phyloP scores from a whole-genome alignment of 1,284 basidiomycete genomes.

The Tylopilus microsporus region DNA sequence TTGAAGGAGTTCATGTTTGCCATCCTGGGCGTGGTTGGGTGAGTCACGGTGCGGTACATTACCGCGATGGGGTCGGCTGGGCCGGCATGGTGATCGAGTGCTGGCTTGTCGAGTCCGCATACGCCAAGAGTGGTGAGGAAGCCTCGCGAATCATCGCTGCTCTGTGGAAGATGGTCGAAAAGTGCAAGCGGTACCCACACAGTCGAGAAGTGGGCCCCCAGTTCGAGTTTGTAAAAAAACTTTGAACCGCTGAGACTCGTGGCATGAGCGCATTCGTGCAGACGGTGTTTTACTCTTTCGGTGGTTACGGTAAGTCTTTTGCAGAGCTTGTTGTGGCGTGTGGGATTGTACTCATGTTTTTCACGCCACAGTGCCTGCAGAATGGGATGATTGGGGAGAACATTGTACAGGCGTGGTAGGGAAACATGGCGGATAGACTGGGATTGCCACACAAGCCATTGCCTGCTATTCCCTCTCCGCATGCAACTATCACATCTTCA shows the following conservation, averaged over 20 bases:
- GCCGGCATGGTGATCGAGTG: constrained; percentile 74
- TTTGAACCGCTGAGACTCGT: constrained; percentile 34
- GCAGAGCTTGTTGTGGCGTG: background rate
- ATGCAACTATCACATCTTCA: too few species aligned
- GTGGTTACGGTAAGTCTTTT: constrained; percentile 6
- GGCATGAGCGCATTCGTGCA: constrained; percentile 14
- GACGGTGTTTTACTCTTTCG: background rate
- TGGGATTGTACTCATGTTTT: too few species aligned
- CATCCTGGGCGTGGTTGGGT: constrained; percentile 57
- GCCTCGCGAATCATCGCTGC: constrained; percentile 58
- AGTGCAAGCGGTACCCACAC: constrained; percentile 65
- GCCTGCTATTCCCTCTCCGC: constrained; percentile 4
- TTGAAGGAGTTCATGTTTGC: constrained; percentile 50
- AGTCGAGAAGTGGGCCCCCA: constrained; percentile 76
- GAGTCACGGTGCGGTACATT: constrained; percentile 55
- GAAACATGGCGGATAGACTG: too few species aligned
- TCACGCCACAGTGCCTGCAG: too few species aligned
- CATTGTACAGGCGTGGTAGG: too few species aligned
- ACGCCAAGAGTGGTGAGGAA: constrained; percentile 56
- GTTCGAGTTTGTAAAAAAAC: constrained; percentile 61
- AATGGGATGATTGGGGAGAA: too few species aligned
- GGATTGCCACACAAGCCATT: constrained; percentile 10
- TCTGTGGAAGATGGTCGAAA: constrained; percentile 71
- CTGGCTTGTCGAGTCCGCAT: constrained; percentile 66
- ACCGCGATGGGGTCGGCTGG: constrained; percentile 69